A percentile compares a stretch with the other conserved stretches of the same genome.
Conservation (phyloP, 345 rosid species). For the Pistacia integerrima region DNA sequence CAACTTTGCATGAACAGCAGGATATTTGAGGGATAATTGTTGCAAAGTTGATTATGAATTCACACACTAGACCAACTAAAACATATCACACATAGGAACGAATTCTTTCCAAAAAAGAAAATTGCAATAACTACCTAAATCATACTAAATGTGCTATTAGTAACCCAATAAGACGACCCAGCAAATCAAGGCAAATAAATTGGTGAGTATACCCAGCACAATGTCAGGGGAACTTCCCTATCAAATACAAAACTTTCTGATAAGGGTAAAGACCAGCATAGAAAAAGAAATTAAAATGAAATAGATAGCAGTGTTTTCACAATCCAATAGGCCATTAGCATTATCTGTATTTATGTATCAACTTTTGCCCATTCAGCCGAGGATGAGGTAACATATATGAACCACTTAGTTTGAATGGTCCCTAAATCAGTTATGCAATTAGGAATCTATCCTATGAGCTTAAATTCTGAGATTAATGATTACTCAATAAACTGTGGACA, state of each 20-base stretch:
- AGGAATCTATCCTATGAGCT: no score
- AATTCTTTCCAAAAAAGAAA: neutral
- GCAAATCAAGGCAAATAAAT: conserved; percentile 32
- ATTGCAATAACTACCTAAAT: conserved; percentile 60
- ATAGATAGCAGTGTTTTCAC: neutral
- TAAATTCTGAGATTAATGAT: no score
- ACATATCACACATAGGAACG: neutral
- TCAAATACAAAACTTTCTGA: neutral
- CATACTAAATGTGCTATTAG: conserved; percentile 70
- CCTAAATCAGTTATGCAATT: no score
- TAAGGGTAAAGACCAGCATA: neutral
- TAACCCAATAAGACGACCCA: conserved; percentile 96
- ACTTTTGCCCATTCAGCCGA: neutral
- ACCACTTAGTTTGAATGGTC: neutral
- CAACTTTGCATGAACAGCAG: conserved; percentile 59
- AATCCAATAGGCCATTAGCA: neutral
- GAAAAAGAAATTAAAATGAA: neutral
- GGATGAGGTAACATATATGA: neutral
- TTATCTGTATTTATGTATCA: no score
- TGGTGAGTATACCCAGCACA: conserved; percentile 15
- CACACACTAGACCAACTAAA: neutral
- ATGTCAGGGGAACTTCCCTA: neutral
- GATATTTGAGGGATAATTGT: conserved; percentile 68
- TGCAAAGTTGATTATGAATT: conserved; percentile 40
- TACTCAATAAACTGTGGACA: neutral